Conservation (phyloP, 192 early-diverging fungal species). For the Podila verticillata region DNA sequence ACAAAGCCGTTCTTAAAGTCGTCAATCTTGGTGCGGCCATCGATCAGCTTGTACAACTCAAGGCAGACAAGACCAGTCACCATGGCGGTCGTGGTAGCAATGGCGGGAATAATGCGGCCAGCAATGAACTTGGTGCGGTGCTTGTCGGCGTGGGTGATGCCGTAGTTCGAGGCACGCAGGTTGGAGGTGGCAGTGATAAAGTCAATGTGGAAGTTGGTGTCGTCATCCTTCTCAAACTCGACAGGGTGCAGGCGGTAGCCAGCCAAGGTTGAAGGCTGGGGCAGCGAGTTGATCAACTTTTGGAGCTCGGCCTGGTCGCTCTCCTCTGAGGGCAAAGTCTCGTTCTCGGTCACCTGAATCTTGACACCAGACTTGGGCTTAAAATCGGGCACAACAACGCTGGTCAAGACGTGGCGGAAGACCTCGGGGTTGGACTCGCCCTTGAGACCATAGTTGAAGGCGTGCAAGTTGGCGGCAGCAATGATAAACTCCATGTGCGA, state of each 20-base stretch:
- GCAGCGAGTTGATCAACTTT: constrained; percentile 72
- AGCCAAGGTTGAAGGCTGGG: constrained; percentile 80
- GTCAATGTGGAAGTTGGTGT: constrained; percentile 99
- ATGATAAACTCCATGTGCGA: constrained; percentile 92
- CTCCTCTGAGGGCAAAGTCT: constrained; percentile 61
- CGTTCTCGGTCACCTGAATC: constrained; percentile 95
- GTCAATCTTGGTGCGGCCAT: constrained; percentile 81
- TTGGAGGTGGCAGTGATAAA: constrained; percentile 99
- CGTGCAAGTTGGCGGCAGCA: constrained; percentile 91
- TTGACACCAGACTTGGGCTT: constrained; percentile 91
- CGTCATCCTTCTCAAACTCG: constrained; percentile 99
- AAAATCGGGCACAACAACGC: constrained; percentile 83
- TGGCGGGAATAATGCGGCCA: constrained; percentile 91
- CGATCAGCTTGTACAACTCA: constrained; percentile 96
- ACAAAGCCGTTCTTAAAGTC: constrained; percentile 99
- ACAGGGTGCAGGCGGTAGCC: constrained; percentile 88
- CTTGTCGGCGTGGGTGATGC: constrained; percentile 76
- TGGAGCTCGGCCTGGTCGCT: constrained; percentile 72
- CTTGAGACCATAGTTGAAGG: constrained; percentile 95
- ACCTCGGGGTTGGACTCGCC: constrained; percentile 78
- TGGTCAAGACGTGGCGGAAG: constrained; percentile 68
- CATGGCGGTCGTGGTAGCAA: constrained; percentile 95
- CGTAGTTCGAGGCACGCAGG: constrained; percentile 87
- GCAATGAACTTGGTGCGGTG: constrained; percentile 91
- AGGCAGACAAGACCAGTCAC: constrained; percentile 97